Evolutionary conservation across 139 green algal species (phyloP), one percentile per base, ranked within the genome.

Genomic region (Edaphochlamys debaryana): DNA sequence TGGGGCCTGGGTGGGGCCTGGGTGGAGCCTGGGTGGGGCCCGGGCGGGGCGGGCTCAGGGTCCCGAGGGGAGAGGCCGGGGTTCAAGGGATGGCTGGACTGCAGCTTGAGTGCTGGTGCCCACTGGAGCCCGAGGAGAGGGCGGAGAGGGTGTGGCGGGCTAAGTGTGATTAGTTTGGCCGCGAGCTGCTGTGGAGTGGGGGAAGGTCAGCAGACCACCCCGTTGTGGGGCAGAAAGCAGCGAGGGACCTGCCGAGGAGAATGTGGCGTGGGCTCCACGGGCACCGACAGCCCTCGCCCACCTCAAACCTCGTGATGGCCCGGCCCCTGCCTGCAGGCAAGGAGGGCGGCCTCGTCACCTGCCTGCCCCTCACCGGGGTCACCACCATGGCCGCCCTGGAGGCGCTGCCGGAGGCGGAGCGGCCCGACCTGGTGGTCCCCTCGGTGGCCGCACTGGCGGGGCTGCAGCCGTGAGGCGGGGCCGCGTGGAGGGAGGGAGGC

Each of bases 351-450:
- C 76, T 82, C 15, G 32, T 73, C 63, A 82, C 76, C 13, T 71
- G 48, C 40, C 79, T 92, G 67, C 84, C 85, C 1, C 66, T 90
- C 27, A 86, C 89, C 40, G 90, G 90, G n/a, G 90, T 94, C 1
- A 92, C 87, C 34, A 89, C 63, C 0, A 37, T 89, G 42, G 67
- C 67, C 69, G 86, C 3, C 32, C 45, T 32, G 79, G 30, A 11
- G 79, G 75, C 19, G 36, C 27, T 29, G 41, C 69, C 17, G 25
- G 45, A 54, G 11, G 0, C 4, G 40, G 85, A 79, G 62, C 62
- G 9, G 42, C 89, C 89, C 0, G 83, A 93, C 74, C 79, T 79
- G 36, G 86, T 93, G 13, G 66, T 92, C 32, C 36, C 38, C 27
- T 86, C 63, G 54, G 63, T 93, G 37, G 90, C 89, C 0, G 25